Percentiles rank a stretch among this genome's conserved stretches.
These are phyloP conservation scores for Saitoella complicata DNA, from an alignment of 805 yeast genomes.

Conservation along the genomic window DNA sequence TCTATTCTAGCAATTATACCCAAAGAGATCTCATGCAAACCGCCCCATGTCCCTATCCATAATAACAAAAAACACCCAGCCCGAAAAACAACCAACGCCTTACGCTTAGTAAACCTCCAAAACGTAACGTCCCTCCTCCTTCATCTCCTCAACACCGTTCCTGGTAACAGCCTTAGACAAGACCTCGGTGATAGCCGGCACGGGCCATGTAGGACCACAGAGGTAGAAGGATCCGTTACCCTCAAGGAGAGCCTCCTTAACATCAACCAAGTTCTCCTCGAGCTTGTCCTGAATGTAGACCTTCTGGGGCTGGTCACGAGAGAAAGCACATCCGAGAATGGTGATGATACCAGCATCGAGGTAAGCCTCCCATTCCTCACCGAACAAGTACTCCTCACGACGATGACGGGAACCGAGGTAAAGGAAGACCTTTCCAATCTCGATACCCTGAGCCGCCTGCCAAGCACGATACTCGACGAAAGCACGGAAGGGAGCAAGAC, in stretches of 20 bases:
- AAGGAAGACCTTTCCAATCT: conserved; percentile 75
- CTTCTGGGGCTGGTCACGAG: conserved; percentile 92
- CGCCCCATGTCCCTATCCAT: too few species aligned
- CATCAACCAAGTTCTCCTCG: conserved; percentile 52
- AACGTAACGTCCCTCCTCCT: conserved; percentile 81
- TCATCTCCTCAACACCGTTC: conserved; percentile 77
- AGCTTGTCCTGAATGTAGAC: conserved; percentile 90
- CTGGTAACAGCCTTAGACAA: conserved; percentile 66
- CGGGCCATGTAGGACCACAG: conserved; percentile 99
- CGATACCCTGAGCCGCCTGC: conserved; percentile 78
- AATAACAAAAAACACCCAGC: too few species aligned
- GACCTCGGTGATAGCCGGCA: conserved; percentile 87
- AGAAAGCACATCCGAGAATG: conserved; percentile 93
- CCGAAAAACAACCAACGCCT: too few species aligned
- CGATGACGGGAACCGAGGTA: conserved; percentile 90
- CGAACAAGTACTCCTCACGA: conserved; percentile 77
- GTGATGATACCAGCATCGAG: conserved; percentile 83
- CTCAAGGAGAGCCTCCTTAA: conserved; percentile 62
- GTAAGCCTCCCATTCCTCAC: conserved; percentile 95
- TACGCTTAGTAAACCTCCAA: conserved; percentile 65
- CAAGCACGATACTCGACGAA: conserved; percentile 88
- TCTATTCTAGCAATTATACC: too few species aligned
- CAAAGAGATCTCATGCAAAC: too few species aligned
- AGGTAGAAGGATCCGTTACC: conserved; percentile 82
- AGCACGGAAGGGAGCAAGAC: conserved; percentile 96